A percentile compares a stretch with the other conserved stretches of the same genome.
phyloP scores from a whole-genome alignment of 129 eudicot species.

The Artemisia argyi region DNA sequence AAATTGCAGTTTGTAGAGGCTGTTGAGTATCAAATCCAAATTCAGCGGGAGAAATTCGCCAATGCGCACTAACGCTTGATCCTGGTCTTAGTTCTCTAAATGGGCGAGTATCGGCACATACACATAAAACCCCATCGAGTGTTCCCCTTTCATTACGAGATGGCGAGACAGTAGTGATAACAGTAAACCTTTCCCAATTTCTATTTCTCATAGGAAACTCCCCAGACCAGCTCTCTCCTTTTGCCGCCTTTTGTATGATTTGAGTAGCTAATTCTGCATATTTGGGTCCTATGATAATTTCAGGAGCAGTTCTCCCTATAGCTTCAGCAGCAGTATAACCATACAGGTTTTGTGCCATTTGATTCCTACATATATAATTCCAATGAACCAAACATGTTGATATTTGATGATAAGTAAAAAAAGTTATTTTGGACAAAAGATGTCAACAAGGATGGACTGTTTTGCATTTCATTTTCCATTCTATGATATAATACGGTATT shows the following conservation, averaged over 20 bases:
- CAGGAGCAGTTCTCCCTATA: constrained; percentile 50
- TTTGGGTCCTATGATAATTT: constrained; percentile 37
- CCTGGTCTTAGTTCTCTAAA: constrained; percentile 35
- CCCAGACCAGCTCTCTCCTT: constrained; percentile 78
- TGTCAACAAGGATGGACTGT: too few species aligned
- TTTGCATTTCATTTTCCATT: too few species aligned
- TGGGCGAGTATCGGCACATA: constrained; percentile 51
- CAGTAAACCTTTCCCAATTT: constrained; percentile 47
- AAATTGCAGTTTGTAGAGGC: constrained; percentile 55
- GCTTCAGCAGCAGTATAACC: constrained; percentile 72
- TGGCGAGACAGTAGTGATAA: constrained; percentile 55
- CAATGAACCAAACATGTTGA: too few species aligned
- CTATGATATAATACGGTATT: too few species aligned
- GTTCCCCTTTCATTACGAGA: constrained; percentile 52
- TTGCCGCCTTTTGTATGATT: constrained; percentile 35
- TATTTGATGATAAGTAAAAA: too few species aligned
- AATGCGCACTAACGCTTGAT: constrained; percentile 24
- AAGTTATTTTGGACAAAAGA: too few species aligned
- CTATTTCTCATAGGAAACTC: constrained; percentile 63
- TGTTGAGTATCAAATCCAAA: constrained; percentile 62
- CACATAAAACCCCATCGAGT: constrained; percentile 58
- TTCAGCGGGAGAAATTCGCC: constrained; percentile 35
- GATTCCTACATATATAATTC: constrained; percentile 49
- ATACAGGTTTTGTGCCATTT: constrained; percentile 58
- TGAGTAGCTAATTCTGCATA: constrained; percentile 34